Evolutionary conservation across 2,329 filamentous ascomycete genomes (phyloP).

Genomic region (Hymenoscyphus occultus): DNA sequence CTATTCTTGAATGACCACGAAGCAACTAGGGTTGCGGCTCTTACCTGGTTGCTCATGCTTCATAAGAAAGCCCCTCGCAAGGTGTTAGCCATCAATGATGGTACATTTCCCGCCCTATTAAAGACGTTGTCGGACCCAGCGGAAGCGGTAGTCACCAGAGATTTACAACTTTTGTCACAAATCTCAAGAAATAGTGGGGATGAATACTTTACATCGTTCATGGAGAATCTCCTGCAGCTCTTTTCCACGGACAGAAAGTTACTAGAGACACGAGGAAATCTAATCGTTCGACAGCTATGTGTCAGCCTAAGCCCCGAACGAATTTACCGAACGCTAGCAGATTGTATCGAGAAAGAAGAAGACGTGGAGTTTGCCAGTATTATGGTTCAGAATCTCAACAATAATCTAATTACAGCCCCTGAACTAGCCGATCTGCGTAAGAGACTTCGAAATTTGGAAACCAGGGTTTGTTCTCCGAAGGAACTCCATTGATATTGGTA

Average conservation of each 20-base stretch:
- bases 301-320: slow-evolving; percentile 89
- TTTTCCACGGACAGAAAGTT: slow-evolving; percentile 93
- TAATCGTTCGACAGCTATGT: slow-evolving; percentile 94
- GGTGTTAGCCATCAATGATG: slow-evolving; percentile 92
- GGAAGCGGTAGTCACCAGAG: slow-evolving; percentile 92
- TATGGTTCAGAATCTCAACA: slow-evolving; percentile 99
- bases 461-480: slow-evolving; percentile 53
- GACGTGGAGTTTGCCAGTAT: slow-evolving; percentile 98
- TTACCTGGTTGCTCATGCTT: slow-evolving; percentile 97
- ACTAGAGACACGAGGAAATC: slow-evolving; percentile 86
- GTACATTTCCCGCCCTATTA: slow-evolving; percentile 90
- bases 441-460: slow-evolving; percentile 84
- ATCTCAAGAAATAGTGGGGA: slow-evolving; percentile 97
- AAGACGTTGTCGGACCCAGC: slow-evolving; percentile 96
- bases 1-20: slow-evolving; percentile 97
- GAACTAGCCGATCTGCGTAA: slow-evolving; percentile 90
- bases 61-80: slow-evolving; percentile 93
- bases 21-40: slow-evolving; percentile 85
- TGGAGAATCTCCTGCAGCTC: slow-evolving; percentile 92
- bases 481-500: neutral
- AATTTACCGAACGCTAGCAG: slow-evolving; percentile 92
- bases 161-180: slow-evolving; percentile 88
- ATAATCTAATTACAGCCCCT: slow-evolving; percentile 96
- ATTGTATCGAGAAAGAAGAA: slow-evolving; percentile 96
- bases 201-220: slow-evolving; percentile 96